Evolutionary conservation across 2,329 filamentous ascomycete genomes (phyloP).

Genomic region (Neofusicoccum umdonicola): DNA sequence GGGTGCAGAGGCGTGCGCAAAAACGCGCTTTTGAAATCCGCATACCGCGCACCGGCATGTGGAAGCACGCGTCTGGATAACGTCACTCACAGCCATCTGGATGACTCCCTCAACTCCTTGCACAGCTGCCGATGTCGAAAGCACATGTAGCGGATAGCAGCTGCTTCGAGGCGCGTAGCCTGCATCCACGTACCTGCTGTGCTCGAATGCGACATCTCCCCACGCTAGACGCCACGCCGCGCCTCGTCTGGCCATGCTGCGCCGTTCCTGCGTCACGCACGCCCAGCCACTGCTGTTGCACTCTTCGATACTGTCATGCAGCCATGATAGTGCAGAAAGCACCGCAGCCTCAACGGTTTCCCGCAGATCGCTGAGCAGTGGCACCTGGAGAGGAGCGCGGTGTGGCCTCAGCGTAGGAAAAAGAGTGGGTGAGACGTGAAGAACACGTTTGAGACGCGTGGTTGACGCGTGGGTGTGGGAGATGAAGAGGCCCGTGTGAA

Average conservation of each 20-base stretch:
- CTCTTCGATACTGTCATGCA: neutral
- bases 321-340: neutral
- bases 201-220: neutral
- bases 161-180: no score
- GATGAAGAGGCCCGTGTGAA: neutral
- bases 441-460: constrained; percentile 8
- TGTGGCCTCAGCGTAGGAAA: neutral
- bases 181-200: no score
- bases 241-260: no score
- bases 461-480: neutral
- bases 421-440: neutral
- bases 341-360: neutral
- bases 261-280: neutral
- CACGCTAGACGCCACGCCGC: neutral
- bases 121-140: no score
- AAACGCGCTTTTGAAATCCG: no score
- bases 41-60: no score
- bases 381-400: neutral
- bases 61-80: no score
- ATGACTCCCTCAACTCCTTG: no score
- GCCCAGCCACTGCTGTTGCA: neutral
- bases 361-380: neutral
- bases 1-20: neutral
- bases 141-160: no score
- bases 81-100: no score